Base-by-base conservation (phyloP, 345 rosid species). In the Populus davidiana region DNA sequence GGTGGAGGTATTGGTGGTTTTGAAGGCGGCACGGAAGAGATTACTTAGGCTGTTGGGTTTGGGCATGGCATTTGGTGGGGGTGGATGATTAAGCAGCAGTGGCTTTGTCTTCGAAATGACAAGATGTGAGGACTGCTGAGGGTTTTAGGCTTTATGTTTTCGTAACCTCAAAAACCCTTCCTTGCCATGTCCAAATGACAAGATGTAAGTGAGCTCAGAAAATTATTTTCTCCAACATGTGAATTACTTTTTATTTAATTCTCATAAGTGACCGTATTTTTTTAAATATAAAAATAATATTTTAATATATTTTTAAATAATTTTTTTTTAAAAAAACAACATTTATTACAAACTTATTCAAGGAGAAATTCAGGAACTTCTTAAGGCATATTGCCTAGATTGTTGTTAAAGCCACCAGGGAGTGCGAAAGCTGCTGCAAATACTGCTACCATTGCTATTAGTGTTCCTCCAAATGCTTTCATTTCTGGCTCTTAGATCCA, bases 41-140 rank as follows among this genome's bases (percentile, higher is more conserved):
- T 82, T 64, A 69, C 70, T 63, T 21, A 88, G 68, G 56, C 36
- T 33, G 23, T 79, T 77, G 76, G 75, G 62, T 39, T 72, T 80
- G 66, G 83, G 73, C 88, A 83, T 83, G 83, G 73, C 88, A 83
- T 83, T 80, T 78, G 81, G 59, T 10, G 27, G 63, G 12, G 61
- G 44, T n/a, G 27, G 63, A 9, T 35, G 11, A 21, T 69, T 41
- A 2, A 67, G 62, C 63, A 59, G 27, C 63, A n/a, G 63, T 4
- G 29, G 27, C 27, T n/a, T 33, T n/a, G 64, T 71, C 16, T 4
- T 14, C 27, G 23, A 59, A 59, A 59, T 59, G 10, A 10, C 63
- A 59, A 10, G n/a, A 44, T 44, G 1, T 44, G 4, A 44, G 50
- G 50, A 41, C 44, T 41, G 44, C 0, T 0, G 44, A 44, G 50